Conservation (phyloP, 495 filamentous ascomycete genomes). For the Xylaria venustula region DNA sequence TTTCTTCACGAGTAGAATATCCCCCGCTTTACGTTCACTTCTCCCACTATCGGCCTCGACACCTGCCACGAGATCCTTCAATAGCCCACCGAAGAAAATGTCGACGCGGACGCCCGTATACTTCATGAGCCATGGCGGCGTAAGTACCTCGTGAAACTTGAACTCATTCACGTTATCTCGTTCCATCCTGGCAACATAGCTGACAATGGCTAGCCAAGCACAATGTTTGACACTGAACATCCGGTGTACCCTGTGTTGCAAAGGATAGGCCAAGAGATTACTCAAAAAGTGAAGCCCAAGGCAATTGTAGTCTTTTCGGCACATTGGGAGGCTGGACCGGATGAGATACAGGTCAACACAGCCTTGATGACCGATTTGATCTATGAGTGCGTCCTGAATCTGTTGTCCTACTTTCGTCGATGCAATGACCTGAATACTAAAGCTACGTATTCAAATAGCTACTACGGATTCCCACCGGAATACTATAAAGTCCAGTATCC, state of each 20-base stretch:
- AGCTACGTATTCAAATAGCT: conserved; percentile 39
- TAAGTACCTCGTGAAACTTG: conserved; percentile 39
- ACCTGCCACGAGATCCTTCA: conserved; percentile 6
- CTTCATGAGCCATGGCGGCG: conserved; percentile 76
- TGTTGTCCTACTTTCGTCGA: neutral
- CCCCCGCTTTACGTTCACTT: conserved; percentile 12
- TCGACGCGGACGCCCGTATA: conserved; percentile 62
- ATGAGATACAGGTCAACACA: conserved; percentile 69
- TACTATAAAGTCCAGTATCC: conserved; percentile 68
- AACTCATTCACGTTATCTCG: neutral
- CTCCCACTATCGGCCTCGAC: conserved; percentile 17
- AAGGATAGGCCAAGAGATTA: conserved; percentile 74
- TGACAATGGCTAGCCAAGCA: conserved; percentile 54
- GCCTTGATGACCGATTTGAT: conserved; percentile 70
- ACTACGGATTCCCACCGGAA: conserved; percentile 71
- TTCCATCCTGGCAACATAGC: neutral
- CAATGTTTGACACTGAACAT: conserved; percentile 72
- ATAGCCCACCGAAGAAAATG: conserved; percentile 2
- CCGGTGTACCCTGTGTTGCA: conserved; percentile 71
- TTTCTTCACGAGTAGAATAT: conserved; percentile 16
- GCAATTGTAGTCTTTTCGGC: conserved; percentile 86
- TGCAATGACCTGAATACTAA: neutral
- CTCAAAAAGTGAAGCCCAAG: conserved; percentile 71
- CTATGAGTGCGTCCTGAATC: conserved; percentile 61
- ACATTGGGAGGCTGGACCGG: conserved; percentile 69